A percentile compares a stretch with the other conserved stretches of the same genome.
Conservation (phyloP, 257 asterid genomes). For the Ehretia macrophylla region DNA sequence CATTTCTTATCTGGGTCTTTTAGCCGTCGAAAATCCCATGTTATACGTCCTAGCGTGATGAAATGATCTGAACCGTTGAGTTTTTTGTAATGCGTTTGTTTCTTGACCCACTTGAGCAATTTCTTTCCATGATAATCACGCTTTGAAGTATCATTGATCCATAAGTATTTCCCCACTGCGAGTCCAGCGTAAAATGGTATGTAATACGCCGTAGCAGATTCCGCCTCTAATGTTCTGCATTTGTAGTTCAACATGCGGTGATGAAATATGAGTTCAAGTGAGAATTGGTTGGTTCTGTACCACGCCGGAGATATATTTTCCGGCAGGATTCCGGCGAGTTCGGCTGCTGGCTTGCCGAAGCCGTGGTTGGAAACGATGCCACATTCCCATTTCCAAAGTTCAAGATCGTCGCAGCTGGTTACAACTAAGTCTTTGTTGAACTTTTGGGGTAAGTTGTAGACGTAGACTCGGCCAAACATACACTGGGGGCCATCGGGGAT, state of each 20-base stretch:
- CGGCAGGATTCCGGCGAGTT: constrained; percentile 40
- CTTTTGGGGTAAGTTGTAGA: constrained; percentile 60
- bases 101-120: constrained; percentile 65
- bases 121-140: constrained; percentile 59
- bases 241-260: constrained; percentile 54
- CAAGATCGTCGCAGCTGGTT: constrained; percentile 58
- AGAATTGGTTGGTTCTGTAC: constrained; percentile 83
- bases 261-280: constrained; percentile 66
- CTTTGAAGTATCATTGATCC: constrained; percentile 55
- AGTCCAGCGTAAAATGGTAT: constrained; percentile 95
- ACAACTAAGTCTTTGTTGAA: constrained; percentile 49
- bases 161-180: constrained; percentile 73
- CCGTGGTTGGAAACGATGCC: constrained; percentile 77
- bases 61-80: constrained; percentile 82
- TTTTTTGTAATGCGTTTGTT: constrained; percentile 47
- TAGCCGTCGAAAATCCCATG: constrained; percentile 85
- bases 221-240: constrained; percentile 67
- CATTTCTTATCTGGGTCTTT: constrained; percentile 60
- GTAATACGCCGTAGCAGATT: constrained; percentile 80
- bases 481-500: constrained; percentile 23
- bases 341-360: constrained; percentile 54
- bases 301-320: constrained; percentile 54
- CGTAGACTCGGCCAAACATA: constrained; percentile 67
- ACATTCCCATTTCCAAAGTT: constrained; percentile 88
- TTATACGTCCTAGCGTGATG: constrained; percentile 66